Evolutionary conservation across 768 basidiomycete species (phyloP).

Genomic region (Mycena rebaudengoi): DNA sequence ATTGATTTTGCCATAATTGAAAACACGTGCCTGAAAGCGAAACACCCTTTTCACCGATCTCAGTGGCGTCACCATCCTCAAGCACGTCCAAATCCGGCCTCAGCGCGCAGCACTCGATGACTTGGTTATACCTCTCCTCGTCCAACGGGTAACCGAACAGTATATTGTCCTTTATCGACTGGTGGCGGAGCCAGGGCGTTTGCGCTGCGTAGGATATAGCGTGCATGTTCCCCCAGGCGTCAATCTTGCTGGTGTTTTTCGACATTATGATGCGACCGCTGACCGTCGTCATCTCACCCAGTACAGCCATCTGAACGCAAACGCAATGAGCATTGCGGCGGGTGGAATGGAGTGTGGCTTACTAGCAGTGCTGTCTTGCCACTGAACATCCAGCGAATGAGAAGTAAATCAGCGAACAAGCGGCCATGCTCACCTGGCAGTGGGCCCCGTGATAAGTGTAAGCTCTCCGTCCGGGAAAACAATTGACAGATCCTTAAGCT

Average conservation of each 20-base stretch:
- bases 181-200: constrained; percentile 72
- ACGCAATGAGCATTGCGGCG: background rate
- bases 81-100: constrained; percentile 81
- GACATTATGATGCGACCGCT: constrained; percentile 68
- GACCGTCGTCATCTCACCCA: constrained; percentile 73
- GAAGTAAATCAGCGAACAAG: background rate
- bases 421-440: constrained; percentile 52
- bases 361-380: constrained; percentile 85
- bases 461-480: constrained; percentile 76
- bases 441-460: constrained; percentile 78
- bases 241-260: constrained; percentile 65
- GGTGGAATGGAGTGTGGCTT: constrained; percentile 27
- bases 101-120: constrained; percentile 87
- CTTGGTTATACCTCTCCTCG: constrained; percentile 74
- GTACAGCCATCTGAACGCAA: constrained; percentile 60
- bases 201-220: constrained; percentile 78
- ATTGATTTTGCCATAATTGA: too few species aligned
- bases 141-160: constrained; percentile 77
- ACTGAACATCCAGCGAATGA: constrained; percentile 36
- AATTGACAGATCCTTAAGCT: constrained; percentile 70
- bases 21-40: constrained; percentile 79
- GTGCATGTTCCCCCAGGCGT: constrained; percentile 67
- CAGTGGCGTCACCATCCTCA: constrained; percentile 86
- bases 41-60: constrained; percentile 77
- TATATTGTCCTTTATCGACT: constrained; percentile 83